Base-by-base conservation (phyloP, 2,329 filamentous ascomycete genomes). In the Microcyclospora tardicrescens region DNA sequence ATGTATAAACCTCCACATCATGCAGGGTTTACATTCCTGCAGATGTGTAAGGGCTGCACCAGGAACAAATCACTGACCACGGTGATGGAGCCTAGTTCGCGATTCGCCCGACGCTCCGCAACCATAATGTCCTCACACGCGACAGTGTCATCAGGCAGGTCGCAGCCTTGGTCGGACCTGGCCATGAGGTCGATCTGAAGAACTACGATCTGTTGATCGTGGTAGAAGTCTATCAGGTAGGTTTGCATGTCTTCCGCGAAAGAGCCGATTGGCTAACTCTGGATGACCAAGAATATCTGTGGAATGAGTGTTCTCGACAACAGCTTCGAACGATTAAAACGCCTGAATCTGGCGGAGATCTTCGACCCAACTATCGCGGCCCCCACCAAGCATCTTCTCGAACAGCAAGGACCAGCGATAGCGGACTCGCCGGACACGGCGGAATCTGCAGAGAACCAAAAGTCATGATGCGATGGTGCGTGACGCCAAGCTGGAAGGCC, bases 171-270 rank as follows among this genome's bases (percentile, higher is more conserved):
- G 73, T 86, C 43, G 75, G 77, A 36, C 63, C 69, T 9, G 69
- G 69, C 30, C 84, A 91, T 61, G 81, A 78, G 52, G 84, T 91
- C 42, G 77, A 87, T 51, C 71, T 93, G n/a, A 73, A 69, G 35
- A 72, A 69, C n/a, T 82, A 83, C 28, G 82, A 89, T 61, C 75
- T 84, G 55, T 74, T 87, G 27, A 79, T 91, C 49, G 62, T 89
- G 44, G 75, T 91, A 40, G 83, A 91, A 52, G 72, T 91, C 40
- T 89, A 81, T 59, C 77, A 85, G 72, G 83, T 84, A 69, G 49
- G 68, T 33, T 30, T 27, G 36, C 34, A 37, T 38, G 30, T 35
- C 28, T 13, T 35, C 24, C 24, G 24, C 15, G 36, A 27, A 34
- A 15, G 13, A 32, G 14, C 32, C 56, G 6, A 11, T 37, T 2